Evolutionary conservation across 768 basidiomycete species (phyloP).

Genomic region (Scleroderma bovista): DNA sequence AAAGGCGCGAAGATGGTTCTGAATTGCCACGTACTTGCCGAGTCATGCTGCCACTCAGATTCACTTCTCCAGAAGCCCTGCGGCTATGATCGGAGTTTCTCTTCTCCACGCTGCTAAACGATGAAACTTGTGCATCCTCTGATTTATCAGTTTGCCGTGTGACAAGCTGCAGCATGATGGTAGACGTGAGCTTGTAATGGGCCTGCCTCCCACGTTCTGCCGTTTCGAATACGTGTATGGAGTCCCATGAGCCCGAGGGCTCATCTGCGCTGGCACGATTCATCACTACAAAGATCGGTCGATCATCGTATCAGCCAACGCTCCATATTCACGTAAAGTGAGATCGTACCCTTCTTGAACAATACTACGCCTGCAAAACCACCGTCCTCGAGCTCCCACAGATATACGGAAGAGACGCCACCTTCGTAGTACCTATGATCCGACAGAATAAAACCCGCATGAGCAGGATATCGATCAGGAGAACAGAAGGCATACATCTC

Average conservation of each 20-base stretch:
- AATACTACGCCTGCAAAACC: constrained; percentile 96
- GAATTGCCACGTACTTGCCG: constrained; percentile 63
- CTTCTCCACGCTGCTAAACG: constrained; percentile 25
- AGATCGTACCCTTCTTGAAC: constrained; percentile 76
- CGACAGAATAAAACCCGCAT: background rate
- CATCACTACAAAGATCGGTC: constrained; percentile 44
- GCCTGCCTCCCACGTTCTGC: constrained; percentile 89
- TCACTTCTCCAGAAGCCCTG: constrained; percentile 71
- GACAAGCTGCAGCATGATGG: constrained; percentile 90
- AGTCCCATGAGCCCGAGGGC: constrained; percentile 92
- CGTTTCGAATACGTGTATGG: constrained; percentile 96
- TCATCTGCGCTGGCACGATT: constrained; percentile 48
- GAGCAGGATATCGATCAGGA: background rate
- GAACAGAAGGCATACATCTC: constrained; percentile 61
- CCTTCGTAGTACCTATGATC: constrained; percentile 86
- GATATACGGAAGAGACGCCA: constrained; percentile 93
- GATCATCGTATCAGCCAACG: constrained; percentile 9
- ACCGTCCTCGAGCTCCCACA: constrained; percentile 97
- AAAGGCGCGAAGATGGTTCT: constrained; percentile 8
- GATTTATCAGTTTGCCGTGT: constrained; percentile 39
- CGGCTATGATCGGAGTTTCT: constrained; percentile 39
- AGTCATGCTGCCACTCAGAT: constrained; percentile 94
- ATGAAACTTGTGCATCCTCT: constrained; percentile 17
- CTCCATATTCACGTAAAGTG: background rate
- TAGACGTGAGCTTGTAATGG: constrained; percentile 96